Conservation (phyloP, 2,329 filamentous ascomycete genomes). For the Epicoccum nigrum region DNA sequence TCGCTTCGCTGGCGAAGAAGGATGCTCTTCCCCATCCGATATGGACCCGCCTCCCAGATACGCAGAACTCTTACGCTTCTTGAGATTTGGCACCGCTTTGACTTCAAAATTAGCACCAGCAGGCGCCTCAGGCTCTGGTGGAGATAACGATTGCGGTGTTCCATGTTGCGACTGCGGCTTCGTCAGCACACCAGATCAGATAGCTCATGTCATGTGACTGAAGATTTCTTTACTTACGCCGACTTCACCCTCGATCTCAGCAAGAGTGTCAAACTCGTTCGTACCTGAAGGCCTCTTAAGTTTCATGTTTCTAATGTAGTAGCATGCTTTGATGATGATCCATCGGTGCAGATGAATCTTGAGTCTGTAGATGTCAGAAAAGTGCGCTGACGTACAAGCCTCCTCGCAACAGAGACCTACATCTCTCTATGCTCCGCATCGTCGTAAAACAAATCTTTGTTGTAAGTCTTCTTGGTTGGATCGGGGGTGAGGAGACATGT, state of each 20-base stretch:
- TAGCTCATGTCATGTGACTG: slow-evolving; percentile 15
- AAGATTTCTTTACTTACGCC: slow-evolving; percentile 20
- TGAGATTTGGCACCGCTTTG: slow-evolving; percentile 28
- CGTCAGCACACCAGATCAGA: slow-evolving; percentile 21
- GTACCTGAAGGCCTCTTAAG: slow-evolving; percentile 41
- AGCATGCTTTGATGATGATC: slow-evolving; percentile 50
- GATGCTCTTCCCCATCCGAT: slow-evolving; percentile 41
- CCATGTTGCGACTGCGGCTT: slow-evolving; percentile 35
- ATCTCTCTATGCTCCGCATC: slow-evolving; percentile 40
- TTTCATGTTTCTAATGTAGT: slow-evolving; percentile 48
- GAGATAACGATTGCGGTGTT: slow-evolving; percentile 38
- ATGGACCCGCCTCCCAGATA: slow-evolving; percentile 24
- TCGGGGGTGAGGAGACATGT: slow-evolving; percentile 41
- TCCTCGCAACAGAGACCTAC: slow-evolving; percentile 25
- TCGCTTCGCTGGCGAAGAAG: slow-evolving; percentile 35
- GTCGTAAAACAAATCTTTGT: slow-evolving; percentile 42
- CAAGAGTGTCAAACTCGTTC: slow-evolving; percentile 39
- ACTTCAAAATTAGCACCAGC: slow-evolving; percentile 30
- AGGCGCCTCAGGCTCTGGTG: slow-evolving; percentile 28
- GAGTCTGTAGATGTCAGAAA: slow-evolving; percentile 26
- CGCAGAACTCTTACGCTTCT: slow-evolving; percentile 45
- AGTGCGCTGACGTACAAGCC: too few species aligned
- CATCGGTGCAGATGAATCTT: slow-evolving; percentile 47
- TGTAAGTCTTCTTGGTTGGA: slow-evolving; percentile 44
- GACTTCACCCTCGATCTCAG: slow-evolving; percentile 39